Percentiles rank a stretch among this genome's conserved stretches.
Evolutionary conservation across 768 basidiomycete genomes (phyloP).

Genomic region (Russula griseocarnosa): DNA sequence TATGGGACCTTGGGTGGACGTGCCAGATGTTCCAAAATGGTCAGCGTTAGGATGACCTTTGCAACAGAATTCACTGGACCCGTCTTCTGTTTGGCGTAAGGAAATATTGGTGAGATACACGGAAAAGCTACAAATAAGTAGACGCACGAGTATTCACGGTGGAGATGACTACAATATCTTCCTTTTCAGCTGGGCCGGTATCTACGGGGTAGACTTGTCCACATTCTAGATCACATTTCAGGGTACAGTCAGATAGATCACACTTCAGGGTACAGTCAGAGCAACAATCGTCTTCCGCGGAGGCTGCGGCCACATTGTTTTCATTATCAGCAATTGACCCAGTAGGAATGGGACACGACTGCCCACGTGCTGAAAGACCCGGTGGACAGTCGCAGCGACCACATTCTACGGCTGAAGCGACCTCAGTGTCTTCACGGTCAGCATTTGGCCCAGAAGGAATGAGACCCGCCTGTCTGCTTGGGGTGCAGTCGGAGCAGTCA

Average conservation of each 20-base stretch:
- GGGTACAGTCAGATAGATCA: too few relatives aligned
- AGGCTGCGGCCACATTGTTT: background rate
- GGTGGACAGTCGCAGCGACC: conserved; percentile 3
- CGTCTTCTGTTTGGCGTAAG: background rate
- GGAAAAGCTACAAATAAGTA: background rate
- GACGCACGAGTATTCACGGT: background rate
- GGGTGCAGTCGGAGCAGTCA: background rate
- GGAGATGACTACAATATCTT: background rate
- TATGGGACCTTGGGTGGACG: background rate
- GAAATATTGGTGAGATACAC: background rate
- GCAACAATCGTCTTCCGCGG: background rate
- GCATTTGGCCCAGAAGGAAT: background rate
- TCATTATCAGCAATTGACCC: background rate
- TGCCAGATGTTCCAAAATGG: background rate
- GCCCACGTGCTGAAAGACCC: background rate
- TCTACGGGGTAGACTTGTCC: background rate
- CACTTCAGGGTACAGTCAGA: background rate
- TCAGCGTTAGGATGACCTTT: background rate
- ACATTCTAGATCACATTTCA: too few relatives aligned
- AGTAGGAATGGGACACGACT: background rate
- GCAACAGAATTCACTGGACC: background rate
- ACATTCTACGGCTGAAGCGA: background rate
- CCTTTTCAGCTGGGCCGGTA: background rate
- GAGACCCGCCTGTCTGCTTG: background rate
- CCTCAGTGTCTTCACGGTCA: background rate